Evolutionary conservation across 2,329 filamentous ascomycete genomes (phyloP).

Genomic region (Dendryphion nanum): DNA sequence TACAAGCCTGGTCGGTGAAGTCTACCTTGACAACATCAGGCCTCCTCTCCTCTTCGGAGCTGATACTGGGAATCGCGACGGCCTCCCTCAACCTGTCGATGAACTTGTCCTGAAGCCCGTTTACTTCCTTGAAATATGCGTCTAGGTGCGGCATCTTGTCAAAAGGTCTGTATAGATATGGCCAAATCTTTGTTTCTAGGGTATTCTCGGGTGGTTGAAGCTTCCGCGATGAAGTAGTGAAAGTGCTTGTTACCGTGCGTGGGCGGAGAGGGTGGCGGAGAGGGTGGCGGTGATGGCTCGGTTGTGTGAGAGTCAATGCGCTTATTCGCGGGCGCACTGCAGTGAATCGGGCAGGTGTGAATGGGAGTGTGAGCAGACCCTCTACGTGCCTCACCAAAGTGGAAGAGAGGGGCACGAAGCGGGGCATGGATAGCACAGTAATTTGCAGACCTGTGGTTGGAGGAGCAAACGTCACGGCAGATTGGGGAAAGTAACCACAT

Average conservation of each 20-base stretch:
- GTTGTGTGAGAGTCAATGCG: conserved; percentile 13
- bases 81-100: conserved; percentile 88
- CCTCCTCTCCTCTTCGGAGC: conserved; percentile 82
- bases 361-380: conserved; percentile 2
- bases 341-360: conserved; percentile 33
- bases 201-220: background rate
- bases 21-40: conserved; percentile 80
- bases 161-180: conserved; percentile 48
- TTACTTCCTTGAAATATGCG: conserved; percentile 89
- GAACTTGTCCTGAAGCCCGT: conserved; percentile 74
- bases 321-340: conserved; percentile 27
- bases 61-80: conserved; percentile 94
- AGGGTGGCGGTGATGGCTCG: background rate
- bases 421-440: too few relatives aligned
- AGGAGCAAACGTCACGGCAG: background rate
- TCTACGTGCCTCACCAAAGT: conserved; percentile 5
- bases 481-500: background rate
- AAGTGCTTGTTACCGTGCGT: conserved; percentile 17
- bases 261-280: conserved; percentile 8
- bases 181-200: conserved; percentile 41
- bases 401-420: conserved; percentile 16
- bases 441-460: background rate
- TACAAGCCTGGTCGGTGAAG: background rate
- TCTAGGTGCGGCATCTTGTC: conserved; percentile 84
- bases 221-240: conserved; percentile 3